Base-by-base conservation (phyloP, 2,329 filamentous ascomycete species). In the Neonectria magnoliae region DNA sequence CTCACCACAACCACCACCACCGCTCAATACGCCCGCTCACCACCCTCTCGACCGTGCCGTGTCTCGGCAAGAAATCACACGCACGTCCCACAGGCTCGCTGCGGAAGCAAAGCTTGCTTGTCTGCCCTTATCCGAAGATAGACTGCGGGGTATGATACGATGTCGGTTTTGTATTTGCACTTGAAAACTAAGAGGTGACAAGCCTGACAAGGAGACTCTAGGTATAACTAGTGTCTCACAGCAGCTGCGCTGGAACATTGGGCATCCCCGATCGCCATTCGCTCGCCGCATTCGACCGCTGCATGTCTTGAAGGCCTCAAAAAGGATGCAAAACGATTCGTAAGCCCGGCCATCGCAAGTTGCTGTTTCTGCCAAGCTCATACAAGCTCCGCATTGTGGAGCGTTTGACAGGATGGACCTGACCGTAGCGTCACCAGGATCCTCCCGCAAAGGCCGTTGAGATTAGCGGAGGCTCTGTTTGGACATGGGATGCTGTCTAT, bases 211-310 rank as follows among this genome's bases (percentile, higher is more conserved):
- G 4, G 38, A 18, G 38, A 38, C 5, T 9, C n/a, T 29, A 53
- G 60, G 31, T 33, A 9, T 51, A 58, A 33, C 36, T 42, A 4
- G 38, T 36, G 55, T 55, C 51, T 55, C 25, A 55, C 50, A 51
- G 33, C 50, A 64, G 56, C 50, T 64, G 56, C 44, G 31, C 27
- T 64, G 61, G 55, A 63, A 58, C 60, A 58, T 63, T 63, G 48
- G 54, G n/a, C n/a, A n/a, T 20, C 4, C 7, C 38, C 38, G 38
- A 54, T 47, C 50, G 57, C 45, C 53, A 47, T 52, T 38, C n/a
- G 45, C 38, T 57, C 45, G 27, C 53, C 29, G 59, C 18, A 20
- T 38, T 38, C 33, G 18, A 41, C 57, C 11, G 47, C 36, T 38
- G 36, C 36, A 38, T 5, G 13, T 16, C 36, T 38, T 16, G 36